These are phyloP conservation scores for Kodamaea kakaduensis DNA, from an alignment of 805 yeast species.

Conservation along the genomic window DNA sequence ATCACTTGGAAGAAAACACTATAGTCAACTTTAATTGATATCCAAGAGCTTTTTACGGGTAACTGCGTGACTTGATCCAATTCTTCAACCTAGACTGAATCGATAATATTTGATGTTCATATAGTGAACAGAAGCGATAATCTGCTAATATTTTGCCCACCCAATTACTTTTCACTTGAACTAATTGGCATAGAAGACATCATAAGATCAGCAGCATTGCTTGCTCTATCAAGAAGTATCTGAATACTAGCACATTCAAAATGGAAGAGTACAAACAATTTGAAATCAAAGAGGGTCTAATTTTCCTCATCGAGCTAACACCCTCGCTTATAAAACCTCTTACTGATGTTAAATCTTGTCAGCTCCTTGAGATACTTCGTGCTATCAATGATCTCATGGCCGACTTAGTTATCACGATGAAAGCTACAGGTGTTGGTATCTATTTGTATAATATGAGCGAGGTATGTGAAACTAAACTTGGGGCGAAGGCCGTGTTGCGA, in stretches of 20 bases:
- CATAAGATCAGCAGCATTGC: no score
- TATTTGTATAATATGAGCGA: constrained; percentile 45
- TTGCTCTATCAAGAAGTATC: no score
- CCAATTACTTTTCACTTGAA: no score
- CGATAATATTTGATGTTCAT: no score
- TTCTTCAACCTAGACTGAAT: no score
- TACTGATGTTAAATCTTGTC: constrained; percentile 35
- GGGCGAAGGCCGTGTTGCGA: constrained; percentile 19
- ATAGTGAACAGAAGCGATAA: no score
- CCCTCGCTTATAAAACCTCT: constrained; percentile 39
- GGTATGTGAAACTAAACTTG: constrained; percentile 4
- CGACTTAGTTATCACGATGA: constrained; percentile 59
- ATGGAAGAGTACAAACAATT: constrained; percentile 22
- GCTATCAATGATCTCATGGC: constrained; percentile 61
- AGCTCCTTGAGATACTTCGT: constrained; percentile 49
- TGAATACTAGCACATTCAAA: neutral
- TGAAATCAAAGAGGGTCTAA: constrained; percentile 59
- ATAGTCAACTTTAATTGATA: no score
- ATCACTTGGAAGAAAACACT: no score
- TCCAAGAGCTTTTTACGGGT: no score
- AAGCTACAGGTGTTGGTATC: constrained; percentile 73
- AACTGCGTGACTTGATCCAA: no score
- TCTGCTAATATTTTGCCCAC: no score
- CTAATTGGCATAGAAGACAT: no score
- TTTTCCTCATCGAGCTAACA: constrained; percentile 52